phyloP scores from a whole-genome alignment of 495 filamentous ascomycete genomes.

The Copromyces sp. region DNA sequence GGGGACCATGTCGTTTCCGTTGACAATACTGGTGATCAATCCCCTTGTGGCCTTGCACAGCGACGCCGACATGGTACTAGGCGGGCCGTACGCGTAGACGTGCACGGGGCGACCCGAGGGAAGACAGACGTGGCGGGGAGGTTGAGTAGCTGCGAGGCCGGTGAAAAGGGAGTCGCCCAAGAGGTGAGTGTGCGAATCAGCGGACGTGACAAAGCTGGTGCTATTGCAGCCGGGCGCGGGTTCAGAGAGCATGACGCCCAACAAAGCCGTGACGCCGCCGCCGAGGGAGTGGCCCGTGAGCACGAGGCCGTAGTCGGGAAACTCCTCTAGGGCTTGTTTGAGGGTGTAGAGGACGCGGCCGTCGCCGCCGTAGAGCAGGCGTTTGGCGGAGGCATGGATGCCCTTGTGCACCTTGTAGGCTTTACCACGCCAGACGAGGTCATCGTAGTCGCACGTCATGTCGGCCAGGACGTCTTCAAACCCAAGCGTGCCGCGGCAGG shows the following conservation, averaged over 20 bases:
- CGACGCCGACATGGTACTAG: conserved; percentile 62
- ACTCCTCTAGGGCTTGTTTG: conserved; percentile 59
- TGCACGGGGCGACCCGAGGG: conserved; percentile 61
- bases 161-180: conserved; percentile 14
- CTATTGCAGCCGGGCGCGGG: conserved; percentile 28
- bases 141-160: conserved; percentile 6
- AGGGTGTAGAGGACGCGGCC: conserved; percentile 59
- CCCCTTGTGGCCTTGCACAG: conserved; percentile 62
- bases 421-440: conserved; percentile 55
- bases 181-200: conserved; percentile 32
- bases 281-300: conserved; percentile 71
- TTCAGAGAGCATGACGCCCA: conserved; percentile 64
- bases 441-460: conserved; percentile 73
- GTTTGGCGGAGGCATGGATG: conserved; percentile 66
- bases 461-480: conserved; percentile 76
- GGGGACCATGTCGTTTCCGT: conserved; percentile 64
- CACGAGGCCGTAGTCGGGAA: conserved; percentile 62
- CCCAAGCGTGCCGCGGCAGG: conserved; percentile 65
- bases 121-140: conserved; percentile 35
- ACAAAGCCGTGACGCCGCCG: conserved; percentile 61
- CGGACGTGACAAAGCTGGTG: conserved; percentile 37
- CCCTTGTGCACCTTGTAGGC: conserved; percentile 71
- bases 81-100: conserved; percentile 72
- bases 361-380: conserved; percentile 54
- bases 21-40: conserved; percentile 63